Evolutionary conservation across 1,284 basidiomycete species (phyloP), one percentile per base, ranked within the genome.

Genomic region (Tilletia horrida): DNA sequence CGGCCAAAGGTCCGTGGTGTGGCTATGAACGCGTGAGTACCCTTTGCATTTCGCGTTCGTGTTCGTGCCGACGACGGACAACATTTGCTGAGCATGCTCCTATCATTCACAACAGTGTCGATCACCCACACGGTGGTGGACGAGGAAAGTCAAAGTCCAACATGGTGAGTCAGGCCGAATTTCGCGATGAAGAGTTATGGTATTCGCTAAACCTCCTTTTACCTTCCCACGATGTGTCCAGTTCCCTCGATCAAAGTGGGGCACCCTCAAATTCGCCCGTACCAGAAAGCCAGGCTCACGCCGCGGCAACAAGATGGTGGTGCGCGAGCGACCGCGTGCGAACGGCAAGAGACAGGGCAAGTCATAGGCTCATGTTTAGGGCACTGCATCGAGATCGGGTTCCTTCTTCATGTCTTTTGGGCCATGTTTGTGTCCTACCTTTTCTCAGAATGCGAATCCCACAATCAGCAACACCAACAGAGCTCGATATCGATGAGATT

Each of bases 81-180:
- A 14, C n/a, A 23, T 43, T 62, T 18, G n/a, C 21, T 45, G 14
- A 23, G 57, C 25, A n/a, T n/a, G n/a, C n/a, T n/a, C n/a, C n/a
- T n/a, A n/a, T 40, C n/a, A 29, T 63, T 13, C 27, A 7, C 35
- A 3, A 13, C 71, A 92, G 90, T 50, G 86, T 87, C 69, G 95
- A 97, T 83, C 95, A 98, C 84, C 94, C 95, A 71, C 93, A 93
- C 83, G 95, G 95, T 84, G 95, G 95, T 86, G 94, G 95, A 82
- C 90, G 95, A 84, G 95, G 95, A 80, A 97, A 96, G 84, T 92
- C 90, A 69, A 97, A 97, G 87, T 92, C 91, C 72, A 91, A 95
- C 87, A 80, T 77, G 74, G 69, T 65, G 63, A 45, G 40, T 25
- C 31, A 11, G 35, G 35, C 35, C 4, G 35, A 40, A 40, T 11